These are phyloP conservation scores for Plasmodium billcollinsi DNA, from an alignment of 169 alveolate genomes.

Conservation along the genomic window DNA sequence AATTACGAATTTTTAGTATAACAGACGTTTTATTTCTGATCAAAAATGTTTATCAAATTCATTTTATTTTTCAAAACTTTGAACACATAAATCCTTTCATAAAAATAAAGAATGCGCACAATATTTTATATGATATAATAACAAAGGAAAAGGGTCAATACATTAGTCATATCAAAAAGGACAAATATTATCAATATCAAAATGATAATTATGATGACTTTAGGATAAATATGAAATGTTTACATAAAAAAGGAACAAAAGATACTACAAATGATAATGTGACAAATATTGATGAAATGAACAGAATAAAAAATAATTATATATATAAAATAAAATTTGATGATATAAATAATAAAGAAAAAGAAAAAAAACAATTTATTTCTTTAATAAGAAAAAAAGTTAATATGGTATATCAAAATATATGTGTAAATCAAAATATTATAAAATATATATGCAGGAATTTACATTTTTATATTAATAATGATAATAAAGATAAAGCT, in stretches of 20 bases:
- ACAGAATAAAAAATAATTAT: background rate
- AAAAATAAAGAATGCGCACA: conserved; percentile 69
- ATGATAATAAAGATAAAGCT: background rate
- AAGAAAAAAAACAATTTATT: conserved; percentile 16
- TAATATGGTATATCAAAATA: background rate
- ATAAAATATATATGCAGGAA: conserved; percentile 20
- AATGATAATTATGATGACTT: background rate
- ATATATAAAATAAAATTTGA: background rate
- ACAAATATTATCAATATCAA: conserved; percentile 22
- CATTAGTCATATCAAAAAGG: background rate
- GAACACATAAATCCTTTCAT: conserved; percentile 39
- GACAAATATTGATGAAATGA: no score
- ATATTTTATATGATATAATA: conserved; percentile 36
- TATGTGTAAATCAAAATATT: background rate
- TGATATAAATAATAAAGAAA: background rate
- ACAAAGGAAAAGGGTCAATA: conserved; percentile 19
- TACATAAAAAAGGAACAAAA: background rate
- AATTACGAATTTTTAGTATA: conserved; percentile 47
- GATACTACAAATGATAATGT: background rate
- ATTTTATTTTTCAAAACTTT: conserved; percentile 48
- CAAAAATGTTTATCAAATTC: conserved; percentile 57
- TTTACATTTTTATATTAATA: conserved; percentile 28
- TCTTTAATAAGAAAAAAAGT: conserved; percentile 3
- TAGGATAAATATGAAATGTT: background rate
- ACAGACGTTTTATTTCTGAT: conserved; percentile 44